Percentiles rank a stretch among this genome's conserved stretches.
Conservation (phyloP, 345 rosid genomes). For the Alliaria petiolata region DNA sequence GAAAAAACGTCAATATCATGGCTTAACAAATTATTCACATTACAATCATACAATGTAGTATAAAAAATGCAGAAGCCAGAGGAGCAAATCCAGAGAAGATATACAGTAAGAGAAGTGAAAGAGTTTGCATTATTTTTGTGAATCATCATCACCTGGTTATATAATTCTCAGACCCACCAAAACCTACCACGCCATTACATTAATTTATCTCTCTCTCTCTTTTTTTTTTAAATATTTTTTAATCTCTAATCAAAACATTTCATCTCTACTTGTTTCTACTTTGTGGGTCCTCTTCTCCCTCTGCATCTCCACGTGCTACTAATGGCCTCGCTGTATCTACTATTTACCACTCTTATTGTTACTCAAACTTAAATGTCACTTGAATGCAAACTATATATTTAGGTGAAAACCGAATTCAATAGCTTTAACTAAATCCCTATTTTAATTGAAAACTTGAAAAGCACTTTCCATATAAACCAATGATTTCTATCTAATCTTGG, state of each 20-base stretch:
- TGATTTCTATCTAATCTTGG: conserved; percentile 6
- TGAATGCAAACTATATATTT: conserved; percentile 20
- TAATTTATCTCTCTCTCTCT: conserved; percentile 5
- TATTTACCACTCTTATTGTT: conserved; percentile 23
- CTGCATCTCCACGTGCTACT: conserved; percentile 29
- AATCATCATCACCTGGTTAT: conserved; percentile 10
- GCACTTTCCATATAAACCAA: not conserved
- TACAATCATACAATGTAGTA: too few species aligned
- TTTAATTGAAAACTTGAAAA: not conserved
- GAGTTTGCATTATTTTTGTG: not conserved
- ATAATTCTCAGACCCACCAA: conserved; percentile 17
- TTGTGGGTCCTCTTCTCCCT: conserved; percentile 14
- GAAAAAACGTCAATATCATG: not conserved
- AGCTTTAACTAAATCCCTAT: not conserved
- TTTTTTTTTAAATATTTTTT: too few species aligned
- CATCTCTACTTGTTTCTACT: not conserved
- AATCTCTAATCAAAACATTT: not conserved
- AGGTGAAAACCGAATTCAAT: conserved; percentile 27
- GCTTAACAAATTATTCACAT: not conserved
- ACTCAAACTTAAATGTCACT: conserved; percentile 21
- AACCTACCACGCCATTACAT: conserved; percentile 13
- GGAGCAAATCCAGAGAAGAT: not conserved
- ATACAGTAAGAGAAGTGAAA: not conserved
- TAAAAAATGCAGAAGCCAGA: conserved; percentile 15
- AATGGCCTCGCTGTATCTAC: conserved; percentile 23